Conservation (phyloP, 2,329 filamentous ascomycete genomes). For the Fusarium tricinctum region DNA sequence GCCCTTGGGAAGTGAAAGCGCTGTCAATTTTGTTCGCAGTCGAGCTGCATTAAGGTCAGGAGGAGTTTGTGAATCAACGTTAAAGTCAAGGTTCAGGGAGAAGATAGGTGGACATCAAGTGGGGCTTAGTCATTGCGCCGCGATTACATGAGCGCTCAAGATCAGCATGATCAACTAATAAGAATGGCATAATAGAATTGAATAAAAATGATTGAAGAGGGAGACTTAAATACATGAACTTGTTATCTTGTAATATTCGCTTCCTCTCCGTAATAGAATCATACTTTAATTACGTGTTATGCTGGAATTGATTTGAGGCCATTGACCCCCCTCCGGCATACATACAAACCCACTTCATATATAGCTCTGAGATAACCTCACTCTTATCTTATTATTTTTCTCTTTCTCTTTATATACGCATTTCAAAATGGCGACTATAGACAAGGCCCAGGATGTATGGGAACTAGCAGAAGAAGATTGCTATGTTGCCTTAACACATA, state of each 20-base stretch:
- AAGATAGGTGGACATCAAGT: slow-evolving; percentile 11
- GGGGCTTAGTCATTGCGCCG: slow-evolving; percentile 34
- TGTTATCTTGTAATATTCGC: background rate
- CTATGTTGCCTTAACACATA: slow-evolving; percentile 77
- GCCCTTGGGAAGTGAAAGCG: background rate
- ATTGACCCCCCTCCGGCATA: background rate
- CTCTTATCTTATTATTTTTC: background rate
- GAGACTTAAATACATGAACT: background rate
- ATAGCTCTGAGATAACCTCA: slow-evolving; percentile 5
- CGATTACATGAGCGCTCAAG: slow-evolving; percentile 5
- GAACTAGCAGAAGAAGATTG: slow-evolving; percentile 65
- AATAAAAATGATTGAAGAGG: background rate
- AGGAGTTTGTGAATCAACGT: slow-evolving; percentile 12
- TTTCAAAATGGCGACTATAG: slow-evolving; percentile 29
- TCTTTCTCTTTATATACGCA: background rate
- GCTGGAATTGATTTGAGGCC: background rate
- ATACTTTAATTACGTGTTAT: background rate
- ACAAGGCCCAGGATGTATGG: slow-evolving; percentile 48
- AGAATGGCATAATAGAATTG: background rate
- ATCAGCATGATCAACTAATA: background rate
- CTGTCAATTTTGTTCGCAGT: background rate
- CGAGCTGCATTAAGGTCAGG: background rate
- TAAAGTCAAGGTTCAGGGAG: slow-evolving; percentile 6
- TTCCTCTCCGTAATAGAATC: background rate
- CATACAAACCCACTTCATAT: slow-evolving; percentile 19